These are phyloP conservation scores for Fusarium falciforme DNA, from an alignment of 2,329 filamentous ascomycete species.

Conservation along the genomic window DNA sequence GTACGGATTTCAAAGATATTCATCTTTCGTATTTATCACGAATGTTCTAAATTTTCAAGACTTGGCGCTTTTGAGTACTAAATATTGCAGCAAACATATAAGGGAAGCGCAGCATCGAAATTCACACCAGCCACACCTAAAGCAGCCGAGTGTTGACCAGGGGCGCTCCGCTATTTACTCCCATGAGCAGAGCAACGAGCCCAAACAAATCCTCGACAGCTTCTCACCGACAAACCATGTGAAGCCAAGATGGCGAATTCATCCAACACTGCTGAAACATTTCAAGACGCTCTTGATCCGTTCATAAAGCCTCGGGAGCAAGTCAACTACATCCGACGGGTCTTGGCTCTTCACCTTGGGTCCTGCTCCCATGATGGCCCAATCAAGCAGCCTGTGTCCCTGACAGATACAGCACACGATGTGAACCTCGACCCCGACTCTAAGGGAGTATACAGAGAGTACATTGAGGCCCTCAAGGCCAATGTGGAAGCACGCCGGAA, in stretches of 20 bases:
- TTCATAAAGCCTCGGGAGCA: conserved; percentile 70
- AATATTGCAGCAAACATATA: background rate
- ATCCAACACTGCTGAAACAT: conserved; percentile 48
- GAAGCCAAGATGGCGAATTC: conserved; percentile 46
- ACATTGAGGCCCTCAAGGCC: conserved; percentile 63
- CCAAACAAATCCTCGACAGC: background rate
- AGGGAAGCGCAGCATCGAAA: background rate
- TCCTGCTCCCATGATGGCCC: conserved; percentile 58
- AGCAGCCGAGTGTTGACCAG: conserved; percentile 16
- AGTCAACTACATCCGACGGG: conserved; percentile 64
- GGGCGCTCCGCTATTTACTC: conserved; percentile 26
- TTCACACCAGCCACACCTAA: conserved; percentile 30
- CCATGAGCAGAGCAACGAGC: conserved; percentile 24
- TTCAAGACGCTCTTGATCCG: conserved; percentile 60
- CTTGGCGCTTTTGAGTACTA: background rate
- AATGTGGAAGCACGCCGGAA: conserved; percentile 64
- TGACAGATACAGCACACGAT: conserved; percentile 55
- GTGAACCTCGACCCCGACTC: conserved; percentile 52
- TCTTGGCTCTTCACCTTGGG: conserved; percentile 65
- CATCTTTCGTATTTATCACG: background rate
- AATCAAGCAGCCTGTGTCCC: conserved; percentile 59
- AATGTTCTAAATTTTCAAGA: background rate
- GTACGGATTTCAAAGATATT: background rate
- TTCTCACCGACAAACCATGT: conserved; percentile 25
- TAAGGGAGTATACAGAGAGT: conserved; percentile 64